Percentiles rank a stretch among this genome's conserved stretches.
Conservation (phyloP, 441 rosid species). For the Erodium chrysanthum region DNA sequence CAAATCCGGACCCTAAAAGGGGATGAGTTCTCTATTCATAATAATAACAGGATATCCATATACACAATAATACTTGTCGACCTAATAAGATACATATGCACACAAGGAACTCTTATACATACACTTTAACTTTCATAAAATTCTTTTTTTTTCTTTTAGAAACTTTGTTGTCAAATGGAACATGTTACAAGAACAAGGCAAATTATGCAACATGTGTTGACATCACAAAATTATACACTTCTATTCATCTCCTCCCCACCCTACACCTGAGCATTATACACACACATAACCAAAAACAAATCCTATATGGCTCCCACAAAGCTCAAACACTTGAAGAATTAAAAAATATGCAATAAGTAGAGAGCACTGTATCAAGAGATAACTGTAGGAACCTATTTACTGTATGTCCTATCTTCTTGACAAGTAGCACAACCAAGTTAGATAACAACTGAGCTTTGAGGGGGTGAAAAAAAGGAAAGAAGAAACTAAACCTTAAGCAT, state of each 20-base stretch:
- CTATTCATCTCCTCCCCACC: too few species aligned
- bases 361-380: neutral
- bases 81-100: neutral
- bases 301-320: neutral
- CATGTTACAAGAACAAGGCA: neutral
- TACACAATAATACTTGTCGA: conserved; percentile 4
- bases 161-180: neutral
- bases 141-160: neutral
- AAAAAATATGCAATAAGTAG: neutral
- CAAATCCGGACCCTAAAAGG: conserved; percentile 76
- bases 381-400: too few species aligned
- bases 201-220: too few species aligned
- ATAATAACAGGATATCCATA: conserved; percentile 9
- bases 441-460: neutral
- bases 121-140: neutral
- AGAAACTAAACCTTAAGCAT: neutral
- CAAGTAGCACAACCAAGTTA: neutral
- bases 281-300: too few species aligned
- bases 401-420: neutral
- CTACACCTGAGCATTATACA: too few species aligned
- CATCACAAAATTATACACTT: too few species aligned
- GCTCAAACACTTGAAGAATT: neutral
- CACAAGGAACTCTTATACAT: neutral
- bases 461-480: neutral
- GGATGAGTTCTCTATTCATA: conserved; percentile 1